phyloP scores from a whole-genome alignment of 1,139 yeast species.

The Yamadazyma siamensis region DNA sequence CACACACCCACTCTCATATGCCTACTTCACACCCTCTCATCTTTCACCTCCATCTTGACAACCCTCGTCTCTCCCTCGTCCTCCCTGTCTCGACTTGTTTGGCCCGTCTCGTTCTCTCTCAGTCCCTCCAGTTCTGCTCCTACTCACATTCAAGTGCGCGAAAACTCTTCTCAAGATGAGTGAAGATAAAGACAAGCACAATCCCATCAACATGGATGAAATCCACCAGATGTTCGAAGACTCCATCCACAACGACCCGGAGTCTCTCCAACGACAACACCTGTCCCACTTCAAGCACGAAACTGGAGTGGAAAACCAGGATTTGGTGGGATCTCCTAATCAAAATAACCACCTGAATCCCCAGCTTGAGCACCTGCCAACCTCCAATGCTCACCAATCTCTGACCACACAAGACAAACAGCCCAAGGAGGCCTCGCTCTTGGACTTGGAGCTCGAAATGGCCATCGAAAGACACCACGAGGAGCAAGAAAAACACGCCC shows the following conservation, averaged over 20 bases:
- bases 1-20: too few species aligned
- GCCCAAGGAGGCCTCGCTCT: conserved; percentile 2
- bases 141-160: too few species aligned
- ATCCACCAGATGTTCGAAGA: conserved; percentile 12
- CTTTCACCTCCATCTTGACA: too few species aligned
- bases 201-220: conserved; percentile 12
- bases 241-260: conserved; percentile 4
- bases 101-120: too few species aligned
- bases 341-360: not conserved
- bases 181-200: conserved; percentile 4
- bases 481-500: conserved; percentile 1
- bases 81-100: too few species aligned
- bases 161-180: conserved; percentile 6
- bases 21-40: too few species aligned
- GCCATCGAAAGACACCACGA: conserved; percentile 7
- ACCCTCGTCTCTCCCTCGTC: too few species aligned
- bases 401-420: too few species aligned
- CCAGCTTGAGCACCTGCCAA: too few species aligned
- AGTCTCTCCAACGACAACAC: not conserved
- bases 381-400: too few species aligned
- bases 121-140: too few species aligned
- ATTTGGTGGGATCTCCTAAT: not conserved
- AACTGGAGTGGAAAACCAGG: not conserved
- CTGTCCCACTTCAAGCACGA: too few species aligned
- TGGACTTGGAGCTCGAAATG: conserved; percentile 13